Percentiles rank a stretch among this genome's conserved stretches.
Conservation (phyloP, 306 rosid genomes). For the Trichosanthes cucumerina region DNA sequence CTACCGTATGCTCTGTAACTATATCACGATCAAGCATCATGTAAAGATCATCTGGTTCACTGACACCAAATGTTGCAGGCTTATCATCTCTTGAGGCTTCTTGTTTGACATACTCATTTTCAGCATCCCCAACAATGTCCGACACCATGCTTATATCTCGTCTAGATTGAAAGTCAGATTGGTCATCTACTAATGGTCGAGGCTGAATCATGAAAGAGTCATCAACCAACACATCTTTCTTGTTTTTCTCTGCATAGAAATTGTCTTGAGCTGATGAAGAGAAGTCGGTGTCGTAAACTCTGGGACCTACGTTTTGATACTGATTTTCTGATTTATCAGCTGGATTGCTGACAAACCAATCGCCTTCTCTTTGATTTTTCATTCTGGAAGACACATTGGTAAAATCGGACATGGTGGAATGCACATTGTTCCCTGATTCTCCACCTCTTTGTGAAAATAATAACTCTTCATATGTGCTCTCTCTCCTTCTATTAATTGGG, state of each 20-base stretch:
- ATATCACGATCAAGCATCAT: conserved; percentile 88
- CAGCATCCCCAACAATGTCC: conserved; percentile 49
- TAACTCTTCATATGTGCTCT: conserved; percentile 34
- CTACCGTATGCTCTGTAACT: conserved; percentile 31
- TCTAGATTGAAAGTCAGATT: conserved; percentile 39
- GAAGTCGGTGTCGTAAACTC: conserved; percentile 35
- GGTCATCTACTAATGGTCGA: conserved; percentile 39
- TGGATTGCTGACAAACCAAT: conserved; percentile 49
- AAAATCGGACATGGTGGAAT: conserved; percentile 21
- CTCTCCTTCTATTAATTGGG: conserved; percentile 33
- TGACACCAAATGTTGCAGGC: conserved; percentile 28
- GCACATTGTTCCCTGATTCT: conserved; percentile 31
- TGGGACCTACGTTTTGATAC: conserved; percentile 28
- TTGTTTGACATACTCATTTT: conserved; percentile 27
- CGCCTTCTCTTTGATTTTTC: conserved; percentile 52
- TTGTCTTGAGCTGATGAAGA: conserved; percentile 27
- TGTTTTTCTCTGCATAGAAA: conserved; percentile 34
- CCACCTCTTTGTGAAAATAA: conserved; percentile 43
- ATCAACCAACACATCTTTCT: conserved; percentile 46
- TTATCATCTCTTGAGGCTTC: conserved; percentile 28
- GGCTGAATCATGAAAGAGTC: conserved; percentile 87
- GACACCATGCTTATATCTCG: conserved; percentile 48
- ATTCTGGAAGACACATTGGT: conserved; percentile 26
- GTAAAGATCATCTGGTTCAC: conserved; percentile 85
- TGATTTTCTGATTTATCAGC: conserved; percentile 27